Conservation (phyloP, 768 basidiomycete species). For the Lentinula sp. region DNA sequence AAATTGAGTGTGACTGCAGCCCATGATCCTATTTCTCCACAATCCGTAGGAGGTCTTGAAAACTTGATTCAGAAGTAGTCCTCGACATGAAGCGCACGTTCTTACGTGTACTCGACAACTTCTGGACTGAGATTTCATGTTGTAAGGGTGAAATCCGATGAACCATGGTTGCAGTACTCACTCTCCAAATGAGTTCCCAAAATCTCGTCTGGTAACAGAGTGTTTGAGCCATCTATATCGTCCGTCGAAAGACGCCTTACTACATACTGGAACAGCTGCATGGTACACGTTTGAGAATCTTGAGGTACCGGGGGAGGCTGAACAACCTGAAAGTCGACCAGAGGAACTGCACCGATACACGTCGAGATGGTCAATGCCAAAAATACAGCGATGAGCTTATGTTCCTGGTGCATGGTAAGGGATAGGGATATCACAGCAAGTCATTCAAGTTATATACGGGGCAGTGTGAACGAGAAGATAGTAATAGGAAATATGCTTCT, state of each 20-base stretch:
- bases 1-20: conserved; percentile 70
- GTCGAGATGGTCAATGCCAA: not conserved
- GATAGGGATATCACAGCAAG: not conserved
- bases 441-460: not conserved
- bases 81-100: not conserved
- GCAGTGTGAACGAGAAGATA: not conserved
- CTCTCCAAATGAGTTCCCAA: conserved; percentile 67
- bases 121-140: not conserved
- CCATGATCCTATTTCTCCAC: conserved; percentile 68
- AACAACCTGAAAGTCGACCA: conserved; percentile 65
- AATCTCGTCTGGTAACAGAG: conserved; percentile 46
- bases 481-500: not conserved
- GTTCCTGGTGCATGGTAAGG: not conserved
- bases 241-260: not conserved
- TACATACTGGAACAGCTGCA: conserved; percentile 58
- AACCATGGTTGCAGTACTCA: conserved; percentile 23
- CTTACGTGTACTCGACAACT: conserved; percentile 4
- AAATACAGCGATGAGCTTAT: not conserved
- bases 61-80: not conserved
- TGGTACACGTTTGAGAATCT: conserved; percentile 55
- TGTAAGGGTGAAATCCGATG: not conserved
- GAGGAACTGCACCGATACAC: conserved; percentile 21
- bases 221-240: conserved; percentile 2
- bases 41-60: conserved; percentile 63
- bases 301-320: conserved; percentile 66